Evolutionary conservation across 148 eudicot genomes (phyloP), one percentile per base, ranked within the genome.

Genomic region (Limonium bicolor): DNA sequence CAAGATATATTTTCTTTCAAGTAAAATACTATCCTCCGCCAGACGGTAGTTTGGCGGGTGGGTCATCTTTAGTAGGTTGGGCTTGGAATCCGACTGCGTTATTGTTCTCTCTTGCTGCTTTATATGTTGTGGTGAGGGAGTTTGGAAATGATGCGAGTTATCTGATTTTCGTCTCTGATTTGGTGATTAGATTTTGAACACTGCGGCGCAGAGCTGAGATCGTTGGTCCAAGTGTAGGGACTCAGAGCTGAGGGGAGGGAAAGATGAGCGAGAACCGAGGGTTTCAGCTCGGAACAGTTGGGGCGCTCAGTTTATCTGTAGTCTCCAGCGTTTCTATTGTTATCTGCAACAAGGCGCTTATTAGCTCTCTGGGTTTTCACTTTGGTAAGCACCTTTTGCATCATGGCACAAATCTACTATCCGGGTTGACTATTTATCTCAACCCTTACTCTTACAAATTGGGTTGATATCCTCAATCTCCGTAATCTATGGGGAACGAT

Each of bases 281-380:
- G 39, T 66, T 60, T 61, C 66, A 65, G 45, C 40, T 64, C 30
- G 69, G 59, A 30, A 64, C 69, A 17, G 24, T 58, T 18, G 69
- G 69, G 25, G 69, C 69, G 24, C 50, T 64, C 59, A 45, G 69
- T 34, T 53, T 64, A 26, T 64, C 69, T 0, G 69, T 64, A 48
- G 58, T 64, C 52, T 64, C 69, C 5, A 57, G 63, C 0, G 69
- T 64, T 10, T 64, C 69, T 2, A 64, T 64, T 17, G 69, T 58
- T 39, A 65, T 59, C 20, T 58, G 64, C 36, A 65, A 58, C 42
- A 59, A 65, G 59, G 69, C 69, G 45, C 26, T 40, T 20, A 20
- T 64, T 5, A 64, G 60, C 55, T 53, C 64, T 4, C 64, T 58
- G 30, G 69, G 69, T 48, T 58, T 58, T 47, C 40, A 50, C 34